A percentile compares a stretch with the other conserved stretches of the same genome.
Evolutionary conservation across 1,284 basidiomycete genomes (phyloP).

Genomic region (Clitocybe nebularis): DNA sequence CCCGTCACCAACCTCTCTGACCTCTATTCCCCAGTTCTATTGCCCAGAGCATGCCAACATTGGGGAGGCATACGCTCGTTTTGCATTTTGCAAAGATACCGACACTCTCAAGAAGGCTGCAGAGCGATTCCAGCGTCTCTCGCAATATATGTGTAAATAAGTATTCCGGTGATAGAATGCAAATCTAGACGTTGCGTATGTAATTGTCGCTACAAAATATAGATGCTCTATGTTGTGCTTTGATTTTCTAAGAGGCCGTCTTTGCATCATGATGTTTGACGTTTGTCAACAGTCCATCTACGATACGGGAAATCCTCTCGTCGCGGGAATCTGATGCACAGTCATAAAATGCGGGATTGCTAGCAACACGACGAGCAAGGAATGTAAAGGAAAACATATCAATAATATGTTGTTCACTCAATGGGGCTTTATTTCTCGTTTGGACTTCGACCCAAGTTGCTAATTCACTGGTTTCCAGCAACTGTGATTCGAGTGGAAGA

Average conservation of each 20-base stretch:
- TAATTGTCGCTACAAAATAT: conserved; percentile 2
- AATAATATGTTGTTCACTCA: conserved; percentile 65
- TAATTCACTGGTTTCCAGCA: conserved; percentile 55
- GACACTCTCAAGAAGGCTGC: conserved; percentile 79
- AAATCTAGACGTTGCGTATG: background rate
- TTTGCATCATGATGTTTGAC: background rate
- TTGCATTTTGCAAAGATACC: conserved; percentile 92
- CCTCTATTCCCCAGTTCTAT: conserved; percentile 65
- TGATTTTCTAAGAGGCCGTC: background rate
- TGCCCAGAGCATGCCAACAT: conserved; percentile 80
- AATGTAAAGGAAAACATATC: conserved; percentile 83
- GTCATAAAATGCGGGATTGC: conserved; percentile 89
- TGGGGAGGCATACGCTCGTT: conserved; percentile 83
- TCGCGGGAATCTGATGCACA: conserved; percentile 38
- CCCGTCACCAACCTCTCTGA: conserved; percentile 2
- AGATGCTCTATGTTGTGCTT: background rate
- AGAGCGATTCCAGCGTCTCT: conserved; percentile 71
- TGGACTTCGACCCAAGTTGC: conserved; percentile 48
- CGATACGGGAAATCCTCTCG: conserved; percentile 64
- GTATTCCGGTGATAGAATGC: background rate
- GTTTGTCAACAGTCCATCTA: conserved; percentile 53
- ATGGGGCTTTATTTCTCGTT: conserved; percentile 35
- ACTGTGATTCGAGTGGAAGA: conserved; percentile 81
- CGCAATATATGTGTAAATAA: conserved; percentile 51
- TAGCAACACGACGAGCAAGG: conserved; percentile 64